Conservation (phyloP, 2,329 filamentous ascomycete genomes). For the Fusarium haematococcum region DNA sequence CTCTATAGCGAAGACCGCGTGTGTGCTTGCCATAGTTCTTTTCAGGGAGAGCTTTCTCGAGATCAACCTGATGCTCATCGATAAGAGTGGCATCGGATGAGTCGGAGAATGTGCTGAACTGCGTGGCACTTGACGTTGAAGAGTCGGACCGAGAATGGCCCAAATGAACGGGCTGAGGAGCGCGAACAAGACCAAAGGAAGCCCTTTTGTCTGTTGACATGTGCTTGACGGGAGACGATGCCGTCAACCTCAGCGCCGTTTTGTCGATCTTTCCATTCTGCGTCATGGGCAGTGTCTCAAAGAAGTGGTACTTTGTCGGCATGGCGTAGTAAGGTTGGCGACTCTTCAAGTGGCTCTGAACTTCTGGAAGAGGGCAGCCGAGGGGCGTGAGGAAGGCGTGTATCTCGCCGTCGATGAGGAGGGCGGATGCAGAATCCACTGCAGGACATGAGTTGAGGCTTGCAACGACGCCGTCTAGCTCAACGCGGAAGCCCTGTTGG, state of each 20-base stretch:
- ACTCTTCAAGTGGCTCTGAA: conserved; percentile 55
- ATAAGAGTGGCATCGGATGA: conserved; percentile 33
- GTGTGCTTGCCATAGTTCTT: conserved; percentile 55
- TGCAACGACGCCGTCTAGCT: conserved; percentile 67
- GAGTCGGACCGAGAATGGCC: conserved; percentile 41
- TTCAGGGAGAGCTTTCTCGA: conserved; percentile 51
- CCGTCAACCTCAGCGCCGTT: conserved; percentile 49
- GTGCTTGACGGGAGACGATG: not conserved
- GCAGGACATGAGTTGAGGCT: conserved; percentile 58
- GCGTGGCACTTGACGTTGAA: conserved; percentile 45
- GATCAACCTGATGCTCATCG: conserved; percentile 41
- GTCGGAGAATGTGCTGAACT: conserved; percentile 28
- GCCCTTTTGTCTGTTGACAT: not conserved
- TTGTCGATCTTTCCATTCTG: conserved; percentile 69
- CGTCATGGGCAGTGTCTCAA: conserved; percentile 61
- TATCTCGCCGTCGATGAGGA: conserved; percentile 60
- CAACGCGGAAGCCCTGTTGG: conserved; percentile 64
- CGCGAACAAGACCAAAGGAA: not conserved
- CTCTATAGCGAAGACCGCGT: conserved; percentile 55
- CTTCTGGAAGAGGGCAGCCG: conserved; percentile 48
- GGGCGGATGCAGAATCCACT: conserved; percentile 59
- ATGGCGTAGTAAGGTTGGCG: conserved; percentile 67
- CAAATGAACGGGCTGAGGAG: conserved; percentile 26
- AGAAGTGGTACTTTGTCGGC: conserved; percentile 57
- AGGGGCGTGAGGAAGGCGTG: conserved; percentile 61